A percentile compares a stretch with the other conserved stretches of the same genome.
Evolutionary conservation across 495 filamentous ascomycete species (phyloP).

Genomic region (Alectoria sarmentosa): DNA sequence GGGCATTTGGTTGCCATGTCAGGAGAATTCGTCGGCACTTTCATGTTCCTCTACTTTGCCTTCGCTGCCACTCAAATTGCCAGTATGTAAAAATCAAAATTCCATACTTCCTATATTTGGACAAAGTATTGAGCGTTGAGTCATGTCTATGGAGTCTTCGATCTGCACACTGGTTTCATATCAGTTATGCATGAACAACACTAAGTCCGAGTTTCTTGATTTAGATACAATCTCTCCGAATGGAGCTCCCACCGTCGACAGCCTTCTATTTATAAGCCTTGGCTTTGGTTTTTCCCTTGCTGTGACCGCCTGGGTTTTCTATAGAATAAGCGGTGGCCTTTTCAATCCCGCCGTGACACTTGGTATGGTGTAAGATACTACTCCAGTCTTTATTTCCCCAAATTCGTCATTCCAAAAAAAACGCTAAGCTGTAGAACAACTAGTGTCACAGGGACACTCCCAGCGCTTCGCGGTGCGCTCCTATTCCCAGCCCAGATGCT

Average conservation of each 20-base stretch:
- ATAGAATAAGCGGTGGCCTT: conserved; percentile 67
- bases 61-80: conserved; percentile 30
- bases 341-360: conserved; percentile 71
- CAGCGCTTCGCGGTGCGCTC: conserved; percentile 29
- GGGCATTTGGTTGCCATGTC: conserved; percentile 24
- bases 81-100: not conserved
- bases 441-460: conserved; percentile 28
- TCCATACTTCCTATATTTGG: not conserved
- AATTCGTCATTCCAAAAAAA: not conserved
- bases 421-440: conserved; percentile 5
- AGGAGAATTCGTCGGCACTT: conserved; percentile 43
- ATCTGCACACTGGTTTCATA: too few species aligned
- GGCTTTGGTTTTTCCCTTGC: conserved; percentile 70
- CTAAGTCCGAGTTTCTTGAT: not conserved
- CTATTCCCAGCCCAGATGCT: conserved; percentile 35
- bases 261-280: conserved; percentile 62
- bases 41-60: conserved; percentile 46
- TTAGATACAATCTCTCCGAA: not conserved
- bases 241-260: not conserved
- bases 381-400: conserved; percentile 64
- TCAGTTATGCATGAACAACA: not conserved
- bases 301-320: conserved; percentile 83
- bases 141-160: too few species aligned
- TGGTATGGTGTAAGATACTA: conserved; percentile 56
- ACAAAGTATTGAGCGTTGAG: too few species aligned